Evolutionary conservation across 345 rosid genomes (phyloP), one percentile per base, ranked within the genome.

Genomic region (Melaleuca quinquenervia): DNA sequence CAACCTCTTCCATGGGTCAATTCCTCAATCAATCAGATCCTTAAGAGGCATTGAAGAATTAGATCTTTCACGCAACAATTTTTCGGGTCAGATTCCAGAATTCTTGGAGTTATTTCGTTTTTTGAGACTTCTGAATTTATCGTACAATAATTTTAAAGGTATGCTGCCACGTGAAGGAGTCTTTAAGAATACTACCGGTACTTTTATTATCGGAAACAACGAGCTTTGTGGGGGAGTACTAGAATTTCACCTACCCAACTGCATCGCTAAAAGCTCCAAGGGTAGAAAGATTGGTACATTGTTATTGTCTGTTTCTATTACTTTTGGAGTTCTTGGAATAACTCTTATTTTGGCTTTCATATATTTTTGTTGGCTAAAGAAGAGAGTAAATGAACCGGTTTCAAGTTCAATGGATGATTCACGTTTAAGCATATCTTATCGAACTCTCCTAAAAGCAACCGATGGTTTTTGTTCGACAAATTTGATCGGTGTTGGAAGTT

Each of bases 371-470:
- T 1, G 6, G 44, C 15, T 3, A 0, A 62, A 62, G 44, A 62
- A 62, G 75, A 62, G 14, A 62, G 41, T 27, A 62, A 62, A 62
- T 29, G 21, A 29, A 14, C 75, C 21, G 3, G 1, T 0, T 29
- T 15, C 75, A 29, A 62, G 21, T 62, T 29, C 11, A 0, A 29
- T 3, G 29, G 7, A 29, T 62, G 75, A 14, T 62, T 62, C 44
- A 7, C 5, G 0, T 7, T 21, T 0, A 0, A 62, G 14, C 0
- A 0, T 62, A 21, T 27, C 75, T 0, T 62, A 62, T 1, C 21
- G 21, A 27, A 21, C 41, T 27, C 75, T 62, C 41, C 41, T 62
- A 62, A 62, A 62, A 62, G 44, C 75, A 15, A 62, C 44, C 41
- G 41, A 41, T 41, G 41, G 41, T 41, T 41, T 41, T 41, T 41